Evolutionary conservation across 441 rosid genomes (phyloP).

Genomic region (Populus tomentosa): DNA sequence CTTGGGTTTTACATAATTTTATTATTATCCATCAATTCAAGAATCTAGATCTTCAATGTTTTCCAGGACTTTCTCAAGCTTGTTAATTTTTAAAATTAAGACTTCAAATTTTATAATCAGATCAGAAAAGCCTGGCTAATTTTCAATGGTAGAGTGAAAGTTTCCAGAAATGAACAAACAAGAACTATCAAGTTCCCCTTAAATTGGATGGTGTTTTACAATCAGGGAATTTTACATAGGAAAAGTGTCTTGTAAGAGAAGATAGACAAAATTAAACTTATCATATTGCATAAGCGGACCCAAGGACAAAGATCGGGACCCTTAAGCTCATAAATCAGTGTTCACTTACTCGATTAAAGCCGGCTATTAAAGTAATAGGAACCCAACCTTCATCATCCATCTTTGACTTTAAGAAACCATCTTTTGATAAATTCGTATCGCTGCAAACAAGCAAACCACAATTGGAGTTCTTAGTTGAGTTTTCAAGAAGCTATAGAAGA

Average conservation of each 20-base stretch:
- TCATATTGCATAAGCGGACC: neutral
- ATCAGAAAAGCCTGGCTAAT: neutral
- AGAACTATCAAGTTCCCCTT: neutral
- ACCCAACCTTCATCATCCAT: slow-evolving; percentile 95
- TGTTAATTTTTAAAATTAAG: neutral
- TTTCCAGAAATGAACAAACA: neutral
- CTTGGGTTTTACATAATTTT: neutral
- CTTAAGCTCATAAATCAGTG: neutral
- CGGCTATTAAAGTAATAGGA: slow-evolving; percentile 59
- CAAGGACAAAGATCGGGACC: neutral
- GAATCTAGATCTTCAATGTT: neutral
- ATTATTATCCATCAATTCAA: neutral
- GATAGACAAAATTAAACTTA: neutral
- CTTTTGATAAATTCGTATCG: slow-evolving; percentile 64
- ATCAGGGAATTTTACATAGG: neutral
- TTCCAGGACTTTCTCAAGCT: neutral
- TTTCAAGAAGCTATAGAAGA: slow-evolving; percentile 1
- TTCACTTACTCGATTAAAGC: slow-evolving; percentile 68
- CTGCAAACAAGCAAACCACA: slow-evolving; percentile 45
- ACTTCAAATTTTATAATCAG: neutral
- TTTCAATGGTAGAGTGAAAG: neutral
- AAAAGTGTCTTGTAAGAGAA: neutral
- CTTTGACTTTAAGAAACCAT: slow-evolving; percentile 57
- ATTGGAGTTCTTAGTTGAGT: slow-evolving; percentile 22
- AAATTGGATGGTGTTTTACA: neutral